Base-by-base conservation (phyloP, 140 eudicot species). In the Anethum foeniculum region DNA sequence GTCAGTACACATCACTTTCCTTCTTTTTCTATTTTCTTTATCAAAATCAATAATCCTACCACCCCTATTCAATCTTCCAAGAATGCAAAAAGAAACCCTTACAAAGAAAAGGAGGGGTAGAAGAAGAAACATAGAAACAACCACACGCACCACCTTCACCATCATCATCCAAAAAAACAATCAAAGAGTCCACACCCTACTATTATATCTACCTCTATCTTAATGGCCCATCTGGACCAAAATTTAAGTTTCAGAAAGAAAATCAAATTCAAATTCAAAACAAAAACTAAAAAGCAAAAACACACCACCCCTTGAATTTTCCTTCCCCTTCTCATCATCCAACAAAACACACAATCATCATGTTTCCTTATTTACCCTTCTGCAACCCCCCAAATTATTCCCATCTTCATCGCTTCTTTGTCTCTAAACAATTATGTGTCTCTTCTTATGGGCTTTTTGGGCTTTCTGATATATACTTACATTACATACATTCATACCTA, bases 381-480 rank as follows among this genome's bases (percentile, higher is more conserved):
- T 92, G 97, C 97, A 90, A 87, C 82, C 85, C 86, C 87, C 91
- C 84, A 73, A 84, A 86, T 81, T 86, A 75, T 86, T 89, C 87
- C 88, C 90, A 92, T 86, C 96, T 92, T 93, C 94, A 85, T 90
- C 97, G 86, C 90, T 85, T 84, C 93, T 81, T 87, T 85, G 86
- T 87, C 89, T 83, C 90, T 74, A 88, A 82, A 84, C 79, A 84
- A 77, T 79, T 71, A 56, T 51, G 56, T 69, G 38, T 49, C 54
- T 67, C 44, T 49, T 80, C 83, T 80, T 84, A 84, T 93, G 93
- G 93, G 92, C 90, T 90, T 90, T 89, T 90, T 85, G 89, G 93
- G 88, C 91, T 88, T 90, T 88, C 16, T 47, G 52, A 47, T 12
- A 47, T 11, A 47, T 47, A 47, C 18, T 2, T 13, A 47, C 52